Evolutionary conservation across 1,284 basidiomycete genomes (phyloP).

Genomic region (Sanguinoderma infundibulare): DNA sequence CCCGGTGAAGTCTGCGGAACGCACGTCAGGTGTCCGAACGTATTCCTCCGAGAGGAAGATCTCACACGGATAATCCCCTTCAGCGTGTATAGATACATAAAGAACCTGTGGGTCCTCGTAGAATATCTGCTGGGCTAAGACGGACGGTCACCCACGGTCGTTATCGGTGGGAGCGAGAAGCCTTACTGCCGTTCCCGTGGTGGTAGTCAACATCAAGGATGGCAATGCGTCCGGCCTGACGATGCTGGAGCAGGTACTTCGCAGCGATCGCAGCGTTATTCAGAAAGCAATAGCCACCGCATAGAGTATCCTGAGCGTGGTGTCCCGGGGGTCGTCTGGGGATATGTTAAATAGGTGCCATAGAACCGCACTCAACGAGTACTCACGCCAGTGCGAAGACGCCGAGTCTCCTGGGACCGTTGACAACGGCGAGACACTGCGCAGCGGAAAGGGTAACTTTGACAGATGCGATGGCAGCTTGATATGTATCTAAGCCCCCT

Average conservation of each 20-base stretch:
- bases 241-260: slow-evolving; percentile 32
- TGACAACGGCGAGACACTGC: slow-evolving; percentile 5
- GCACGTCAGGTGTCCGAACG: neutral
- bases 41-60: neutral
- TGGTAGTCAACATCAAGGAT: slow-evolving; percentile 46
- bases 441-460: slow-evolving; percentile 35
- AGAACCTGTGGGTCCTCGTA: slow-evolving; percentile 39
- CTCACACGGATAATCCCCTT: slow-evolving; percentile 43
- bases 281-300: slow-evolving; percentile 44
- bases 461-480: slow-evolving; percentile 36
- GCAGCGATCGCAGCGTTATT: slow-evolving; percentile 41
- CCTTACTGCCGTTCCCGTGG: slow-evolving; percentile 43
- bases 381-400: slow-evolving; percentile 39
- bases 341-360: neutral
- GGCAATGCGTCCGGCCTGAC: slow-evolving; percentile 26
- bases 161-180: neutral
- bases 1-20: slow-evolving; percentile 39
- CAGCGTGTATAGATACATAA: slow-evolving; percentile 41
- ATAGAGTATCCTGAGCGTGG: slow-evolving; percentile 37
- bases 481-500: slow-evolving; percentile 34
- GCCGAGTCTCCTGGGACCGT: slow-evolving; percentile 3
- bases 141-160: neutral
- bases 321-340: slow-evolving; percentile 43
- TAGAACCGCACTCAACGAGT: neutral
- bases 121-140: slow-evolving; percentile 39